Base-by-base conservation (phyloP, 805 yeast species). In the Yamadazyma laniorum region DNA sequence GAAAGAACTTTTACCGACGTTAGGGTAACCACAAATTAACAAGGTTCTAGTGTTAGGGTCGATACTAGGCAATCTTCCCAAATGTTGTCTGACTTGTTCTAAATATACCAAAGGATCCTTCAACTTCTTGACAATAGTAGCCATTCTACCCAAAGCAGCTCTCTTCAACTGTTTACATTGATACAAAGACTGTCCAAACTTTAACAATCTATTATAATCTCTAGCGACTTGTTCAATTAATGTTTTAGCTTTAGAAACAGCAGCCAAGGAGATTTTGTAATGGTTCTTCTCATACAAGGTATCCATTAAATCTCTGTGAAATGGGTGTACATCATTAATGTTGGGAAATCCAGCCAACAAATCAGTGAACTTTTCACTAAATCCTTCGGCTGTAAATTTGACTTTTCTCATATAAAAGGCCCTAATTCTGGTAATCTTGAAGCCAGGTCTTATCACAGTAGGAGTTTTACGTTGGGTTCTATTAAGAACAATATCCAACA, bases 81-180 rank as follows among this genome's bases (percentile, higher is more conserved):
- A 77, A 72, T 93, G 99, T 73, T 93, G 99, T 72, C 99, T 84
- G 42, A 93, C 99, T 71, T 93, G 98, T 71, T 93, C 99, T 61
- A 93, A 73, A 70, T 93, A 93, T 34, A 79, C 77, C 44, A 93
- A 74, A 15, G 99, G 91, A 63, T 93, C 99, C 69, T 91, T 93
- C 59, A 93, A 77, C 53, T 95, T 88, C 75, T 93, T 93, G 57
- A 82, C 82, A 56, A 93, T 89, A 25, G 99, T 93, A 39, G 99
- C 99, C 99, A 93, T 93, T 70, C 99, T 85, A 75, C 99, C 99
- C 55, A 93, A 72, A 22, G 98, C 99, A 51, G 99, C 99, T 59
- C 97, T 79, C 67, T 93, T 93, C 62, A 93, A 80, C 72, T 93
- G 99, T 70, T 93, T 93, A 78, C 99, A 93, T 74, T 95, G 99